Conservation (phyloP, 148 eudicot genomes). For the Camellia granthamiana region DNA sequence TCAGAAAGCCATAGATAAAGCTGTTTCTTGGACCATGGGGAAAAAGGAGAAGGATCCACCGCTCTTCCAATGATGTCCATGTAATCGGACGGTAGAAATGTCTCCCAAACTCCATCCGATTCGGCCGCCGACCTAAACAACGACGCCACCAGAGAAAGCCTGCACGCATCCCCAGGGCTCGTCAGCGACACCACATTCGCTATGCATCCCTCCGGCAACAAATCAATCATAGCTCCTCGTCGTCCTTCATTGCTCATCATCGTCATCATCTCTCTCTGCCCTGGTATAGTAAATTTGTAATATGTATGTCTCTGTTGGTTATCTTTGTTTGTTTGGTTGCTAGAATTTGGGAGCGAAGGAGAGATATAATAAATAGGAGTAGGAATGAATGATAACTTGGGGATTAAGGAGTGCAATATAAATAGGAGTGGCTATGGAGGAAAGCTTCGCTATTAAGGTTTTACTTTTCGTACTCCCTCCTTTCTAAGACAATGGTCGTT, state of each 20-base stretch:
- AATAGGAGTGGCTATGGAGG: no score
- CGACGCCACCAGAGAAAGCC: constrained; percentile 27
- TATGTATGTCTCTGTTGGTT: no score
- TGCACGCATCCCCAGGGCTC: constrained; percentile 29
- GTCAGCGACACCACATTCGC: constrained; percentile 25
- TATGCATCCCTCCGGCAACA: constrained; percentile 32
- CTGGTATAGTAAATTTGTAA: no score
- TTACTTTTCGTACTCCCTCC: no score
- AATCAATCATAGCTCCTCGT: not conserved
- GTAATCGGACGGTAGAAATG: constrained; percentile 36
- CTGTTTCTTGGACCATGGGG: constrained; percentile 33
- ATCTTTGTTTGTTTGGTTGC: no score
- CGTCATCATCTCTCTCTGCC: not conserved
- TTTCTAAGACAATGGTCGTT: no score
- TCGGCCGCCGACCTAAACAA: constrained; percentile 25
- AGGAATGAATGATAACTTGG: no score
- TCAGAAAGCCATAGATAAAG: constrained; percentile 42
- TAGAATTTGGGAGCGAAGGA: no score
- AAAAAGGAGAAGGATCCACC: constrained; percentile 9
- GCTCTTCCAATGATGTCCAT: constrained; percentile 32
- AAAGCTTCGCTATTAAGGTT: no score
- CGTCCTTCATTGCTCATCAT: no score
- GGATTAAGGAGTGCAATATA: no score
- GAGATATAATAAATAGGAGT: no score
- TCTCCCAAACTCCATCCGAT: constrained; percentile 37